Base-by-base conservation (phyloP, 768 basidiomycete genomes). In the Pleurotus platypus region DNA sequence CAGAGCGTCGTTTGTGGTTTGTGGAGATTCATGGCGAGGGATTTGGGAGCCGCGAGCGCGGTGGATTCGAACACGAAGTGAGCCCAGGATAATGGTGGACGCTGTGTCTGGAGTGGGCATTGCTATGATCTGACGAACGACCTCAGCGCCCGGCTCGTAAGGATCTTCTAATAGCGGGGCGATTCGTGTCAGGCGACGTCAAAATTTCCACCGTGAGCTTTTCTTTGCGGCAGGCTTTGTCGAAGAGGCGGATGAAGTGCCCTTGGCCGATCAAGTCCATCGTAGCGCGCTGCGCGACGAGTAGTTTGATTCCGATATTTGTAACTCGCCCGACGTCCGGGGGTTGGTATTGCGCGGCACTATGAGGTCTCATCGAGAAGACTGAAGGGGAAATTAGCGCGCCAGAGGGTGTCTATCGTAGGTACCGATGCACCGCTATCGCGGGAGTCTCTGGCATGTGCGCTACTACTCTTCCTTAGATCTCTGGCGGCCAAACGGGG, bases 241-340 rank as follows among this genome's bases (percentile, higher is more conserved):
- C 57, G 8, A 70, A 51, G 2, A 70, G 60, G 15, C 55, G 20
- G 42, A 67, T 66, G 22, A 70, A 37, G 9, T 63, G 57, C 3
- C 62, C 65, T 46, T 66, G 68, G 12, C 66, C 66, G 0, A 61
- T 64, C 64, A 69, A 66, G 47, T 70, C 67, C 67, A 69, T 67
- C 16, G 57, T 57, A 16, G 59, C 58, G 43, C 68, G 68, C 15
- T 64, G 64, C 5, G 56, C 66, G 4, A 63, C 61, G 53, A 69
- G 58, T 69, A 13, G 63, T 63, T 62, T 70, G 69, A 55, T 4
- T 55, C 49, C 13, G 54, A 37, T 30, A 7, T 30, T 35, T 26
- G 13, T 20, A 39, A 24, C 43, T 66, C 63, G 39, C 61, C 60
- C 1, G 58, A 49, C 11, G 26, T 37, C 4, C 30, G 45, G 2